Conservation (phyloP, 352 stramenopile species). For the Pythium folliculosum region DNA sequence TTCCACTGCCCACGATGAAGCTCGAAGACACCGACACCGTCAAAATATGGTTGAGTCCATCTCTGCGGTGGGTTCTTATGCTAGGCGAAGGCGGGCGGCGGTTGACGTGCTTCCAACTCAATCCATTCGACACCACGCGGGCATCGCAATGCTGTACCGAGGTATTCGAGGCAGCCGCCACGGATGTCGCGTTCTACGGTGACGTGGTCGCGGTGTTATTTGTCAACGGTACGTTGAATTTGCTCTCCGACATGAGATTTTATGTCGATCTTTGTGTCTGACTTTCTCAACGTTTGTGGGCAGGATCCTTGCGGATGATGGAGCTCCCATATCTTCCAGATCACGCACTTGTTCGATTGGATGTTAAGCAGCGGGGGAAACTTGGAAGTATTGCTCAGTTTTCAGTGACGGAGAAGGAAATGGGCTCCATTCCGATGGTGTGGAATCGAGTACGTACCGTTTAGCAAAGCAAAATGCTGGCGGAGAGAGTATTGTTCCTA, state of each 20-base stretch:
- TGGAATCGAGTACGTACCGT: conserved; percentile 4
- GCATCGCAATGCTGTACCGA: not conserved
- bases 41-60: conserved; percentile 13
- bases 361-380: not conserved
- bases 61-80: conserved; percentile 8
- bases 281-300: not conserved
- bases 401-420: not conserved
- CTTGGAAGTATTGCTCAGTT: too few relatives aligned
- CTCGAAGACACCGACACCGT: not conserved
- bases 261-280: too few relatives aligned
- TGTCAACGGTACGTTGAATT: conserved; percentile 13
- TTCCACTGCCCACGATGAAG: not conserved
- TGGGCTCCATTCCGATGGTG: too few relatives aligned
- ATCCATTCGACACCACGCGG: not conserved
- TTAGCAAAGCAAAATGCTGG: not conserved
- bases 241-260: too few relatives aligned
- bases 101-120: not conserved
- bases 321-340: not conserved
- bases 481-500: not conserved
- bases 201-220: conserved; percentile 12
- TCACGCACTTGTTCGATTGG: not conserved
- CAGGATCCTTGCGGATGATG: conserved; percentile 10
- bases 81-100: not conserved
- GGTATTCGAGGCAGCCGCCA: not conserved
- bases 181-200: conserved; percentile 17